phyloP scores from a whole-genome alignment of 2,329 filamentous ascomycete species.

The Penicillium sp. region DNA sequence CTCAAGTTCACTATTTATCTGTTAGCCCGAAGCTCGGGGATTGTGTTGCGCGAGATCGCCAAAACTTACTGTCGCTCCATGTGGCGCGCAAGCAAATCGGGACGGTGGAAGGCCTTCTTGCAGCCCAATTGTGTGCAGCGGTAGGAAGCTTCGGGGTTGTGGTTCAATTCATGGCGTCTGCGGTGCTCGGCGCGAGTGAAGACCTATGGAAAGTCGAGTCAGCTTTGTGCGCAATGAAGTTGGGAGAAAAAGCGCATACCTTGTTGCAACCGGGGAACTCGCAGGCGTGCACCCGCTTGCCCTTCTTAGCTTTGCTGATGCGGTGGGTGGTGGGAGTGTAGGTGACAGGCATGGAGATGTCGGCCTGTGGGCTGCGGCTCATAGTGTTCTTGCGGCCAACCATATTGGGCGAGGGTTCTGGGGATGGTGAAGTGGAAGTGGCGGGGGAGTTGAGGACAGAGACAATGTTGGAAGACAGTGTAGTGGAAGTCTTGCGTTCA shows the following conservation, averaged over 20 bases:
- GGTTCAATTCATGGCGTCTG: conserved; percentile 53
- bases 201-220: conserved; percentile 33
- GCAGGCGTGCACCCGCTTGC: conserved; percentile 52
- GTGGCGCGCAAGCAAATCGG: conserved; percentile 50
- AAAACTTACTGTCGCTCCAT: conserved; percentile 52
- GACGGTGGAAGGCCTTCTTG: conserved; percentile 50
- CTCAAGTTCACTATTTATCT: conserved; percentile 35
- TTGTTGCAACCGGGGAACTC: conserved; percentile 50
- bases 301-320: conserved; percentile 55
- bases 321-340: conserved; percentile 53
- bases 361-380: conserved; percentile 30
- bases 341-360: conserved; percentile 39
- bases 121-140: conserved; percentile 46
- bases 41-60: background rate
- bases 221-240: conserved; percentile 2
- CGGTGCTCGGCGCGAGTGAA: conserved; percentile 52
- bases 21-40: conserved; percentile 9
- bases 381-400: conserved; percentile 27
- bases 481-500: conserved; percentile 22
- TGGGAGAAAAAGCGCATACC: conserved; percentile 32
- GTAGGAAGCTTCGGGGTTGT: conserved; percentile 50
- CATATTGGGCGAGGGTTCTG: conserved; percentile 20
- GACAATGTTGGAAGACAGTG: conserved; percentile 16
- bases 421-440: conserved; percentile 20
- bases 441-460: conserved; percentile 24